Conservation (phyloP, 2,329 filamentous ascomycete genomes). For the Fusarium pseudoanthophilum region DNA sequence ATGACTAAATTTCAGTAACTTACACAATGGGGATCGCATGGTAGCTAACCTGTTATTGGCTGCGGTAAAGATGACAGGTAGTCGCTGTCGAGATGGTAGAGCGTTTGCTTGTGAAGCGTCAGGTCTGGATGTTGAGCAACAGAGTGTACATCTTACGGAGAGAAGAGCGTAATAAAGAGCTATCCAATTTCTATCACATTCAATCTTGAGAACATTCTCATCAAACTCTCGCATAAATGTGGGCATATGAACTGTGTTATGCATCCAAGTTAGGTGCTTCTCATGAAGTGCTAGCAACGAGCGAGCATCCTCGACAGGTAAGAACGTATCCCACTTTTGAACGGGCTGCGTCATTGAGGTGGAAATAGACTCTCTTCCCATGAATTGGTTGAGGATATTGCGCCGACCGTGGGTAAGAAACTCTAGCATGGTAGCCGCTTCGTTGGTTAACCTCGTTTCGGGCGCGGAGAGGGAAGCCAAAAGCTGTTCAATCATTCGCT, state of each 20-base stretch:
- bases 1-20: not conserved
- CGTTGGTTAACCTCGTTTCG: not conserved
- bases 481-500: not conserved
- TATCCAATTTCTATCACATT: not conserved
- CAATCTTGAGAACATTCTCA: not conserved
- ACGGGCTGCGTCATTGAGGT: rapidly evolving
- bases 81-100: not conserved
- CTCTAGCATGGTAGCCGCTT: not conserved
- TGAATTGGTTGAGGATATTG: not conserved
- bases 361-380: not conserved
- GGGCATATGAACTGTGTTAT: not conserved
- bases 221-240: not conserved
- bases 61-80: rapidly evolving
- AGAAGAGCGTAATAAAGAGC: not conserved
- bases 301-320: not conserved
- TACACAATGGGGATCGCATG: too few species aligned
- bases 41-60: not conserved
- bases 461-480: not conserved
- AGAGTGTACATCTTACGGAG: not conserved
- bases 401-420: not conserved
- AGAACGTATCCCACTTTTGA: not conserved
- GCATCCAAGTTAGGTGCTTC: not conserved
- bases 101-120: not conserved
- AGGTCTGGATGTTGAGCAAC: not conserved
- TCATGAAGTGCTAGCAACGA: not conserved